A percentile compares a stretch with the other conserved stretches of the same genome.
These are phyloP conservation scores for Beauveria pseudobassiana DNA, from an alignment of 2,329 filamentous ascomycete species.

Conservation along the genomic window DNA sequence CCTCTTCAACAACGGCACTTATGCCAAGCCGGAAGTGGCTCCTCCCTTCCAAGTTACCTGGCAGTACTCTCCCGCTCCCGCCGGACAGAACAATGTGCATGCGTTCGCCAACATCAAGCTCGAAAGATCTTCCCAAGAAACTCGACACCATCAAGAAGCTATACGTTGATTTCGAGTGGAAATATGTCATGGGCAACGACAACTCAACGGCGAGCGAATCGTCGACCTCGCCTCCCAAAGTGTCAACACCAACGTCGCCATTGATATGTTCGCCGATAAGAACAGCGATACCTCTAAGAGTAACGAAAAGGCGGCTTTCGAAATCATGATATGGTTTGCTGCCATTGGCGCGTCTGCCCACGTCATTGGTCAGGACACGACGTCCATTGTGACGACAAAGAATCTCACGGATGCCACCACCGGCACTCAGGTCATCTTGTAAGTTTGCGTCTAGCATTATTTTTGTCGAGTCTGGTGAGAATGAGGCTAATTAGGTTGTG, in stretches of 20 bases:
- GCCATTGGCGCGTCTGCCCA: slow-evolving; percentile 38
- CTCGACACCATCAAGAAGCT: slow-evolving; percentile 33
- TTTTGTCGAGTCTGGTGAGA: neutral
- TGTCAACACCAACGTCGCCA: slow-evolving; percentile 47
- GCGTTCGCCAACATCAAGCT: slow-evolving; percentile 48
- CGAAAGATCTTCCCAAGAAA: slow-evolving; percentile 33
- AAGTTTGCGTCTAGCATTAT: slow-evolving; percentile 15
- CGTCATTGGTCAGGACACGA: slow-evolving; percentile 34
- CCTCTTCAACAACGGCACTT: slow-evolving; percentile 41
- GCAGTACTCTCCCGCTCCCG: slow-evolving; percentile 34
- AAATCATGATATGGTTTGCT: slow-evolving; percentile 53
- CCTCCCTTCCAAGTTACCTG: slow-evolving; percentile 46
- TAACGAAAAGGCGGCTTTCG: slow-evolving; percentile 36
- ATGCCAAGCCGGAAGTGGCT: slow-evolving; percentile 36
- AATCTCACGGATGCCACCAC: slow-evolving; percentile 30
- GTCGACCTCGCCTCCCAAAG: slow-evolving; percentile 26
- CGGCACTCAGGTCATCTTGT: slow-evolving; percentile 26
- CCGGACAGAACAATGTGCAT: slow-evolving; percentile 39
- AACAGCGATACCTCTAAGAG: slow-evolving; percentile 32
- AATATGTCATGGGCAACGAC: slow-evolving; percentile 38
- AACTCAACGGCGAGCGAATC: slow-evolving; percentile 25
- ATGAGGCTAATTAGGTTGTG: slow-evolving; percentile 4
- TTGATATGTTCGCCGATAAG: slow-evolving; percentile 51
- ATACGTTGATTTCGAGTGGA: slow-evolving; percentile 40
- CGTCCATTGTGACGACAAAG: slow-evolving; percentile 23